Base-by-base conservation (phyloP, 1,284 basidiomycete species). In the Cutaneotrichosporon sp. region DNA sequence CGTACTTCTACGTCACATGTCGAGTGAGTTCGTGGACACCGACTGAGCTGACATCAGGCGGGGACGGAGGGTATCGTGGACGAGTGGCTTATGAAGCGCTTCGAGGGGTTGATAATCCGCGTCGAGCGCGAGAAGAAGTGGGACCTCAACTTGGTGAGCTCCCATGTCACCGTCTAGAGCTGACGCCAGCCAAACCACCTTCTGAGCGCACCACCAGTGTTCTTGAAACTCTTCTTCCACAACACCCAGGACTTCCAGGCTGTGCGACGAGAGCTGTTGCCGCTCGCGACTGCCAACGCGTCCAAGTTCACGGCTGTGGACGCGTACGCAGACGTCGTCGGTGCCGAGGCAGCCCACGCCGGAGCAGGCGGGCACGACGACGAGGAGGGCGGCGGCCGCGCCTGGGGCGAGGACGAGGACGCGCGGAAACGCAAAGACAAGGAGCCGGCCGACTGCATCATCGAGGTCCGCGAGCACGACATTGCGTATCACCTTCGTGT, bases 401-500 rank as follows among this genome's bases (percentile, higher is more conserved):
- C 79, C 29, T 89, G 85, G 87, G 82, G 82, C 31, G 86, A 84
- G 33, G 84, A 85, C 22, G 82, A 80, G 22, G 80, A 80, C 25
- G 72, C 72, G 1, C 79, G 77, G 56, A 78, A 77, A 59, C 81
- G 80, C 22, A 76, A 83, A 65, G 63, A 65, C 14, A 84, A 84
- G 67, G 93, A 95, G 72, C 92, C 95, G 8, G 84, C 88, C 54
- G 93, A 97, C 59, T 89, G 87, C 68, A 92, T 99, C 73, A 87
- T 97, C 75, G 97, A 99, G 76, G 86, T 97, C 54, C 87, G 95
- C 50, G 97, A 99, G 78, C 98, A 91, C 80, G 97, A 99, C 77
- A 91, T 99, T 25, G 91, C 93, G 1, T 99, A 99, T 79, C 97
- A 99, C 79, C 84, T 98, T 36, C 94, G 97, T 33, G 94, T 98